Evolutionary conservation across 345 rosid species (phyloP), one percentile per base, ranked within the genome.

Genomic region (Microcos paniculata): DNA sequence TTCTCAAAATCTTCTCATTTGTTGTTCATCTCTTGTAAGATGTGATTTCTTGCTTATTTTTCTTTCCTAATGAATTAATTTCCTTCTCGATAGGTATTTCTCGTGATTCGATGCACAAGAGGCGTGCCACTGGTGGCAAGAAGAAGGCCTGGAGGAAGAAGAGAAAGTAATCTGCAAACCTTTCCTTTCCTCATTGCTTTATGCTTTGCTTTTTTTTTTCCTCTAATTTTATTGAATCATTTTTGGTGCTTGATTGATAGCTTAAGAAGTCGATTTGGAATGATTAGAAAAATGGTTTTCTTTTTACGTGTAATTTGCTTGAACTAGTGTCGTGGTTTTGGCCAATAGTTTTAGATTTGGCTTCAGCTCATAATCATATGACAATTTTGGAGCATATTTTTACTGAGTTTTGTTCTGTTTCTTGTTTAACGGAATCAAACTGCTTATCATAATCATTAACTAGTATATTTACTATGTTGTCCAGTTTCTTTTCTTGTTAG

Each of bases 131-230:
- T 45, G 97, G 97, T 26, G 95, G 97, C 77, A 92, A 92, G 84
- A 88, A 90, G 91, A 90, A 90, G 86, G 90, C 90, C 0, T 90
- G 97, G 97, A 90, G 97, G 84, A 92, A 90, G 93, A 92, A 92
- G 97, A 75, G 97, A 87, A 92, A 92, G 95, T 92, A 74, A 74
- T 3, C 13, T 63, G 12, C 43, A 18, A 26, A 15, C 48, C 40
- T 31, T 1, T 30, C 13, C 1, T 30, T 42, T 6, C 0, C 18
- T 56, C 2, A 14, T 31, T 30, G 40, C 2, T 3, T 43, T 52
- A 23, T 61, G 14, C 9, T 33, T 6, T 53, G 0, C 14, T 26
- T 53, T 38, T 53, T 14, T 8, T 10, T 59, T 1, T 24, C 31
- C 12, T 10, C 1, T 30, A 46, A 2, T 43, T 18, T 24, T 15